phyloP scores from a whole-genome alignment of 1,284 basidiomycete species.

The Volvariella surrecta region DNA sequence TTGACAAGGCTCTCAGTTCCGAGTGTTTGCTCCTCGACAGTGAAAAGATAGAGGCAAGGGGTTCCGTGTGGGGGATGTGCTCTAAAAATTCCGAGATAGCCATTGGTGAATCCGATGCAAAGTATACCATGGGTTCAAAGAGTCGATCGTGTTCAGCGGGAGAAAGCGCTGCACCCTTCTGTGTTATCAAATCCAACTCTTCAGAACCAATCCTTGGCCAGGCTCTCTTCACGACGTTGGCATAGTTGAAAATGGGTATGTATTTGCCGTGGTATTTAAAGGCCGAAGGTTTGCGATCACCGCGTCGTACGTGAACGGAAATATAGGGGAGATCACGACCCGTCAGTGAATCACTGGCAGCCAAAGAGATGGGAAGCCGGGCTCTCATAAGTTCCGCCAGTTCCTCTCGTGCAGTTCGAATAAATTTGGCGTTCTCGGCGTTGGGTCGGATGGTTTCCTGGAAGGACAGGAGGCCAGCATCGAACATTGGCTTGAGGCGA shows the following conservation, averaged over 20 bases:
- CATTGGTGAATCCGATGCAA: constrained; percentile 52
- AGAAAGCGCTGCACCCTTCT: neutral
- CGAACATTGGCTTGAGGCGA: constrained; percentile 46
- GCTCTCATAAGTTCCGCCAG: constrained; percentile 23
- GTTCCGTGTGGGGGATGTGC: constrained; percentile 12
- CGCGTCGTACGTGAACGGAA: constrained; percentile 50
- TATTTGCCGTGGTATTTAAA: constrained; percentile 36
- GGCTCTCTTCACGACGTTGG: constrained; percentile 30
- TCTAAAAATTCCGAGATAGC: constrained; percentile 34
- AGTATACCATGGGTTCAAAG: constrained; percentile 28
- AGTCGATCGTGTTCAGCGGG: neutral
- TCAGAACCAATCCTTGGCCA: constrained; percentile 26
- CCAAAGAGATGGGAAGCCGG: neutral
- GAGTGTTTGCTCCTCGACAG: constrained; percentile 32
- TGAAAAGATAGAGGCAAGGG: constrained; percentile 34
- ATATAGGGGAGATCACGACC: constrained; percentile 28
- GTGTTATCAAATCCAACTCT: constrained; percentile 10
- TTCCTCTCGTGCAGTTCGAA: constrained; percentile 40
- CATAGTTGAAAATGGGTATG: constrained; percentile 42
- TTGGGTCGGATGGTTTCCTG: constrained; percentile 45
- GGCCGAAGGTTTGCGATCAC: constrained; percentile 41
- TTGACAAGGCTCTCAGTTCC: constrained; percentile 39
- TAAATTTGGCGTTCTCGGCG: constrained; percentile 33
- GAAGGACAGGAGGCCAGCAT: constrained; percentile 38
- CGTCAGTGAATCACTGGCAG: constrained; percentile 8